phyloP scores from a whole-genome alignment of 306 rosid species.

The Vachellia pachyceras region DNA sequence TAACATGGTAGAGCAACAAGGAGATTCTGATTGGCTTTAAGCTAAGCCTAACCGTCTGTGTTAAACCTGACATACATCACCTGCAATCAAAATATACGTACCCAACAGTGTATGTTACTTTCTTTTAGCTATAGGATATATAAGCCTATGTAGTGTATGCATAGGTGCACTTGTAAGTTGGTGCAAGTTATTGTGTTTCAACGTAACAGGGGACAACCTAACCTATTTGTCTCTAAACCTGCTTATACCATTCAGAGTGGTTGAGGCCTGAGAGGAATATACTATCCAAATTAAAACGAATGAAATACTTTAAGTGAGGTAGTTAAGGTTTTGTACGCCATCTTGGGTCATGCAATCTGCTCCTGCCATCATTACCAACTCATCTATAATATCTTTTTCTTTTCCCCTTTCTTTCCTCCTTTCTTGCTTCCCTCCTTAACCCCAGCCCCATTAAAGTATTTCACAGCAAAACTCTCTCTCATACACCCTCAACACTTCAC shows the following conservation, averaged over 20 bases:
- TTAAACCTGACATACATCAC: not conserved
- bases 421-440: slow-evolving; percentile 47
- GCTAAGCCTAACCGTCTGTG: not conserved
- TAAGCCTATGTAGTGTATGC: not conserved
- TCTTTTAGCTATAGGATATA: not conserved
- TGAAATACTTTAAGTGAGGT: slow-evolving; percentile 59
- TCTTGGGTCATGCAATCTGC: slow-evolving; percentile 81
- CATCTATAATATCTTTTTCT: slow-evolving; percentile 38
- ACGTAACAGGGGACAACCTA: slow-evolving; percentile 12
- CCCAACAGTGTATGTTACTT: not conserved
- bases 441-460: slow-evolving; percentile 31
- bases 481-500: slow-evolving; percentile 80
- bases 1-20: not conserved
- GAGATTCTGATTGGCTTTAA: not conserved
- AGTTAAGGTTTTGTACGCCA: slow-evolving; percentile 69
- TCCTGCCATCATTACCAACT: slow-evolving; percentile 79
- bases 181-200: slow-evolving; percentile 15
- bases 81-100: not conserved
- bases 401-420: slow-evolving; percentile 42
- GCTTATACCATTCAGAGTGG: slow-evolving; percentile 50
- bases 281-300: slow-evolving; percentile 46
- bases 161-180: not conserved
- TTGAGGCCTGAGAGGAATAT: slow-evolving; percentile 58
- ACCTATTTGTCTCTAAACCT: slow-evolving; percentile 1
- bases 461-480: slow-evolving; percentile 46